Conservation (phyloP, 2,329 filamentous ascomycete species). For the Colletotrichum endophyticum region DNA sequence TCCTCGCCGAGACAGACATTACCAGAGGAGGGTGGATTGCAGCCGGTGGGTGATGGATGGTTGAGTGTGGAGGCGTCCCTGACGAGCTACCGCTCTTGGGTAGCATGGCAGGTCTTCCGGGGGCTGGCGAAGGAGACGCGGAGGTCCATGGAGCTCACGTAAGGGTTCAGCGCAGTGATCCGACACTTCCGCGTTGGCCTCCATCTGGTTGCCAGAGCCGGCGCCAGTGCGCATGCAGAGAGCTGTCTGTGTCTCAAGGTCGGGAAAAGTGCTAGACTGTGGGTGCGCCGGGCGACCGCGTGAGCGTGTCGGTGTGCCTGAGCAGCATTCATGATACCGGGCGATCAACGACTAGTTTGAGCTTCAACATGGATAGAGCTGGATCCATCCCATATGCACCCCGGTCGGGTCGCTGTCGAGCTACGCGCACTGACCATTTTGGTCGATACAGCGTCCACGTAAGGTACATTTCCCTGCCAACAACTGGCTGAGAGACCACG, state of each 20-base stretch:
- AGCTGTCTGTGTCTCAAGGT: not conserved
- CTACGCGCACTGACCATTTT: conserved; percentile 7
- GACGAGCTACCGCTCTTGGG: not conserved
- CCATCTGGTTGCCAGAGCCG: not conserved
- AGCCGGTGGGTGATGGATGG: not conserved
- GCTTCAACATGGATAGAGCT: conserved; percentile 18
- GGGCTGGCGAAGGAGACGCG: not conserved
- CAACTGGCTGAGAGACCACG: not conserved
- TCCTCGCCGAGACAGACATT: not conserved
- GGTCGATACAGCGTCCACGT: conserved; percentile 3
- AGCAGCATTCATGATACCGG: conserved; percentile 16
- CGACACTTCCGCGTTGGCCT: conserved; percentile 17
- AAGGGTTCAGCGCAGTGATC: not conserved
- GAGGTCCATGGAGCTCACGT: not conserved
- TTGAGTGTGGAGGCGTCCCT: not conserved
- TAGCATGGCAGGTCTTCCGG: not conserved
- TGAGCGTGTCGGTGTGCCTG: conserved; percentile 10
- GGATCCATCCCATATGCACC: conserved; percentile 16
- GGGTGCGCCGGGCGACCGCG: not conserved
- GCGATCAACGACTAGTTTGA: conserved; percentile 19
- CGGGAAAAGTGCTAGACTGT: not conserved
- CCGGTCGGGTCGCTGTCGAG: conserved; percentile 8
- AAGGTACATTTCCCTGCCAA: not conserved
- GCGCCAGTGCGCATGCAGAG: conserved; percentile 6
- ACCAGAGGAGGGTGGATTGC: not conserved